These are phyloP conservation scores for Sorghum bicolor DNA, from an alignment of 176 grass and related monocot species.

Conservation along the genomic window DNA sequence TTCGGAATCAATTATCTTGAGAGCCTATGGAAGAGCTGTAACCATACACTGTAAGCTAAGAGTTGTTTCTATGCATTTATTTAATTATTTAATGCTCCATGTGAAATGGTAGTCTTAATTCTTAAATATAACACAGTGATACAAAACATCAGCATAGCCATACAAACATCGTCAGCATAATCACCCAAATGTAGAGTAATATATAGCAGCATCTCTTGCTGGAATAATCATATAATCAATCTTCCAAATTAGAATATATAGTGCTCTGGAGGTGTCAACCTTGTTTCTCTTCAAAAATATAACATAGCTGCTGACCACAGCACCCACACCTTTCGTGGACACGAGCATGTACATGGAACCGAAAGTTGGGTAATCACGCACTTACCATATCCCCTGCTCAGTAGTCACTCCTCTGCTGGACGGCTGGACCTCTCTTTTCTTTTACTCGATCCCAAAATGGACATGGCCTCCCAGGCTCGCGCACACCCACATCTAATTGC, in stretches of 20 bases:
- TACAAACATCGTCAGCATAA: no score
- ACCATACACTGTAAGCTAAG: no score
- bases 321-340: background rate
- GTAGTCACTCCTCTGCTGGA: background rate
- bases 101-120: no score
- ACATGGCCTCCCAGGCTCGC: background rate
- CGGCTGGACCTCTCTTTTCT: background rate
- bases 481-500: background rate
- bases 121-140: no score
- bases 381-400: background rate
- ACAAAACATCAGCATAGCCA: no score
- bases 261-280: background rate
- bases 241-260: background rate
- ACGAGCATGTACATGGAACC: background rate
- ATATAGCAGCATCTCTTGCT: no score
- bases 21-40: no score
- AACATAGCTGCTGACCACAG: background rate
- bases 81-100: no score
- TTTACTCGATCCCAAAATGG: background rate
- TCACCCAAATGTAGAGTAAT: no score
- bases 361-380: conserved; percentile 19
- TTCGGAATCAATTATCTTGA: no score
- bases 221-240: no score
- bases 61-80: no score
- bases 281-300: background rate